These are phyloP conservation scores for Cercophora sp. DNA, from an alignment of 495 filamentous ascomycete species.

Conservation along the genomic window DNA sequence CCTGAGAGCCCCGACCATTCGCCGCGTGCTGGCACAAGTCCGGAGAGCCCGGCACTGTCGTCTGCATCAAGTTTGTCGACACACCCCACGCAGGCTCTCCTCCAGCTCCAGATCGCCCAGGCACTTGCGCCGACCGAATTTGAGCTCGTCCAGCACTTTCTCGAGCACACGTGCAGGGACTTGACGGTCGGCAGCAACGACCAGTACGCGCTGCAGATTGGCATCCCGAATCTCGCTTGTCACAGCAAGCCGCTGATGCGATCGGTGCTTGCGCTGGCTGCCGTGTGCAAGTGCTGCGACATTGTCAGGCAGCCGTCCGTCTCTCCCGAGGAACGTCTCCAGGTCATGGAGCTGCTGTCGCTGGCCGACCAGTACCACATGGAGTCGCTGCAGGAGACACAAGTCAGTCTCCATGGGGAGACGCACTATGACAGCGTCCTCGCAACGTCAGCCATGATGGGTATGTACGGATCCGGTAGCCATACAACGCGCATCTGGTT, in stretches of 20 bases:
- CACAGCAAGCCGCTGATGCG: slow-evolving; percentile 38
- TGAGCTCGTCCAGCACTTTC: slow-evolving; percentile 36
- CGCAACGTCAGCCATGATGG: slow-evolving; percentile 45
- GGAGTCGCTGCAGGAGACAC: slow-evolving; percentile 32
- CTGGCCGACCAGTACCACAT: slow-evolving; percentile 34
- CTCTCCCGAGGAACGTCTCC: slow-evolving; percentile 15
- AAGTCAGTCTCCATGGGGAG: slow-evolving; percentile 22
- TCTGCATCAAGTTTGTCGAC: neutral
- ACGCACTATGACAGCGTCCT: slow-evolving; percentile 35
- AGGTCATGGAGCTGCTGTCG: slow-evolving; percentile 29
- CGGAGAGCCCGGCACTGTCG: no score
- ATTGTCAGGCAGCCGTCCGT: slow-evolving; percentile 25
- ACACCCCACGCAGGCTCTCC: neutral
- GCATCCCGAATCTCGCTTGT: slow-evolving; percentile 41
- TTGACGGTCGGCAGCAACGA: slow-evolving; percentile 32
- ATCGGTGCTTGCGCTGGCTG: slow-evolving; percentile 39
- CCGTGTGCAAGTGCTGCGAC: slow-evolving; percentile 38
- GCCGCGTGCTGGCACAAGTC: neutral
- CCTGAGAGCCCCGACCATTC: slow-evolving; percentile 13
- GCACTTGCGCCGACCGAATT: slow-evolving; percentile 31
- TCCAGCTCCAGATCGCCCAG: slow-evolving; percentile 10
- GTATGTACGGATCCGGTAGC: slow-evolving; percentile 40
- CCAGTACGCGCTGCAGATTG: slow-evolving; percentile 37
- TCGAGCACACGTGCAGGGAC: slow-evolving; percentile 40
- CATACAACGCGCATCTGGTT: slow-evolving; percentile 37